Percentiles rank a stretch among this genome's conserved stretches.
Conservation (phyloP, 345 rosid genomes). For the Lumnitzera littorea region DNA sequence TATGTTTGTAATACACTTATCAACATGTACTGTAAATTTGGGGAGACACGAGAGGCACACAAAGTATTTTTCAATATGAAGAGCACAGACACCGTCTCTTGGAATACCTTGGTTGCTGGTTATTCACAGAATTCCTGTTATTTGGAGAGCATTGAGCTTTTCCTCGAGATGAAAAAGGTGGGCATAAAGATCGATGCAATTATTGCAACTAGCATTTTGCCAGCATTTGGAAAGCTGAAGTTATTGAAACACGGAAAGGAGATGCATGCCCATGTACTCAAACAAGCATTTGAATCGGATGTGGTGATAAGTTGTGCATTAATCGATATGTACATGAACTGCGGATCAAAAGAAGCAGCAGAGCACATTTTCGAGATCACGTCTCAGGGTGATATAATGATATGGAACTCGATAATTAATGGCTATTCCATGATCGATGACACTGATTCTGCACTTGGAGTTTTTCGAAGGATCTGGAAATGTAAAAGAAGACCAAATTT, state of each 20-base stretch:
- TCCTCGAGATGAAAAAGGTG: conserved; percentile 24
- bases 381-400: conserved; percentile 20
- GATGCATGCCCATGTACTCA: conserved; percentile 36
- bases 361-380: conserved; percentile 28
- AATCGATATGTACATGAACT: conserved; percentile 51
- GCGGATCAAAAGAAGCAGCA: conserved; percentile 30
- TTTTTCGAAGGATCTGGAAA: conserved; percentile 30
- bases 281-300: conserved; percentile 36
- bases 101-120: conserved; percentile 49
- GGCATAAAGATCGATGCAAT: conserved; percentile 33
- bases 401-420: conserved; percentile 49
- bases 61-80: conserved; percentile 23
- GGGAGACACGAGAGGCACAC: conserved; percentile 26
- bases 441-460: conserved; percentile 19
- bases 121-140: conserved; percentile 36
- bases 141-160: conserved; percentile 23
- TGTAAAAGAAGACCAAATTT: conserved; percentile 26
- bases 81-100: conserved; percentile 35
- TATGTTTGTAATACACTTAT: conserved; percentile 50
- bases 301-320: conserved; percentile 35
- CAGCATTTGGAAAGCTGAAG: conserved; percentile 37
- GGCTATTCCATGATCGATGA: conserved; percentile 36
- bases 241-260: conserved; percentile 42
- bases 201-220: conserved; percentile 36
- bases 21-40: conserved; percentile 53